phyloP scores from a whole-genome alignment of 768 basidiomycete genomes.

The Kwoniella sp. region DNA sequence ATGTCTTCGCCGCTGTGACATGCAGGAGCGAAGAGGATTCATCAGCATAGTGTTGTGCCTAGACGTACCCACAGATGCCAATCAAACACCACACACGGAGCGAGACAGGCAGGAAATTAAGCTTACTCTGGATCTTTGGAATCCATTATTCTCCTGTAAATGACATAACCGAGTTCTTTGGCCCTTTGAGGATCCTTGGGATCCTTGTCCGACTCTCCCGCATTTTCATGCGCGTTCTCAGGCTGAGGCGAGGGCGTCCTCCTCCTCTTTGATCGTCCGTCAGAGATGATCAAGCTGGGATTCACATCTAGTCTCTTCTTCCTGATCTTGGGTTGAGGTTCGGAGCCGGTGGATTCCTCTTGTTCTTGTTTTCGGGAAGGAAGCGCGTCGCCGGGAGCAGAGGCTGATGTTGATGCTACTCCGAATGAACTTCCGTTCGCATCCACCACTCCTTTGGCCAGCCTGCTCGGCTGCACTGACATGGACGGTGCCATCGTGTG shows the following conservation, averaged over 20 bases:
- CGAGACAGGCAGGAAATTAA: neutral
- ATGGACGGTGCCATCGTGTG: neutral
- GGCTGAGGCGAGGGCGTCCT: conserved; percentile 35
- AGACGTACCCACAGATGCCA: too few relatives aligned
- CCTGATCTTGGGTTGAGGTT: conserved; percentile 8
- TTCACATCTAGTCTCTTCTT: conserved; percentile 39
- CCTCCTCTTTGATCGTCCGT: conserved; percentile 39
- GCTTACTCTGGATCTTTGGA: conserved; percentile 41
- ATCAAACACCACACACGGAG: neutral
- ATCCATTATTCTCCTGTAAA: conserved; percentile 43
- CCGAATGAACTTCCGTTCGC: neutral
- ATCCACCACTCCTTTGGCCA: neutral
- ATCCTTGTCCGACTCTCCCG: conserved; percentile 29
- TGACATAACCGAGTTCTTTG: conserved; percentile 35
- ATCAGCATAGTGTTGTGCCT: too few relatives aligned
- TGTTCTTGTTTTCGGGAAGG: neutral
- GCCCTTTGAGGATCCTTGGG: conserved; percentile 45
- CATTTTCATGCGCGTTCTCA: conserved; percentile 12
- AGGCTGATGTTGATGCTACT: neutral
- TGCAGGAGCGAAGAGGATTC: neutral
- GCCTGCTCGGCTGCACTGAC: neutral
- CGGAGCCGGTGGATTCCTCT: conserved; percentile 1
- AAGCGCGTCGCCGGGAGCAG: neutral
- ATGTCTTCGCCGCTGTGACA: conserved; percentile 34
- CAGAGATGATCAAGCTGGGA: conserved; percentile 42